Percentiles rank a stretch among this genome's conserved stretches.
Evolutionary conservation across 2,329 filamentous ascomycete species (phyloP).

Genomic region (Endothia cerciana): DNA sequence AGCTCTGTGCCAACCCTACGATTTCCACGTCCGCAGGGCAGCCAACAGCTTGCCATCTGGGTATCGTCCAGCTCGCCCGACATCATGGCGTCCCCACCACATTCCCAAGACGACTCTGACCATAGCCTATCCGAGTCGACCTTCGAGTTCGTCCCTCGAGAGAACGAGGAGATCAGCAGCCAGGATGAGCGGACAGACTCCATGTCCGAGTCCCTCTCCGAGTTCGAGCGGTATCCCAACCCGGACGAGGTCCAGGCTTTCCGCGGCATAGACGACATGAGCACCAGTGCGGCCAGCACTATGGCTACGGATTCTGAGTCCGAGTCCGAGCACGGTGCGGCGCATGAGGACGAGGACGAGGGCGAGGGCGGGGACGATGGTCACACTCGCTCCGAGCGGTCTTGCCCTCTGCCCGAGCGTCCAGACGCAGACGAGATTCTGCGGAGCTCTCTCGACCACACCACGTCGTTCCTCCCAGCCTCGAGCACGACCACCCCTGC

Average conservation of each 20-base stretch:
- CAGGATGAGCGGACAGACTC: constrained; percentile 47
- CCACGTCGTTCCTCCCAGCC: constrained; percentile 29
- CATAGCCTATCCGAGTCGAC: constrained; percentile 56
- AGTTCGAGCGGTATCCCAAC: constrained; percentile 37
- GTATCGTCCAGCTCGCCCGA: constrained; percentile 60
- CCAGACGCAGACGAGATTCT: constrained; percentile 52
- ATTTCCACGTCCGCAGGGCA: constrained; percentile 61
- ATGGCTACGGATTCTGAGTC: constrained; percentile 36
- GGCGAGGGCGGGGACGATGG: constrained; percentile 31
- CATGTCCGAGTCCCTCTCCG: constrained; percentile 28
- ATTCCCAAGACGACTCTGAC: constrained; percentile 50
- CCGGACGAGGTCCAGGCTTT: constrained; percentile 58
- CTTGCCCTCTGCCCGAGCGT: not conserved
- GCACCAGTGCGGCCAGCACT: constrained; percentile 32
- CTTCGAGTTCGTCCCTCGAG: constrained; percentile 56
- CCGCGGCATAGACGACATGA: constrained; percentile 49
- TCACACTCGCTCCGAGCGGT: not conserved
- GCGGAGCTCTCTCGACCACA: constrained; percentile 44
- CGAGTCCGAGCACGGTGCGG: constrained; percentile 40
- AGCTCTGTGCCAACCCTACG: constrained; percentile 52
- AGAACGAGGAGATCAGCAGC: constrained; percentile 56
- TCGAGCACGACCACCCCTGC: constrained; percentile 30
- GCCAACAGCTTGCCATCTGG: constrained; percentile 61
- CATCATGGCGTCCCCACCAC: constrained; percentile 55
- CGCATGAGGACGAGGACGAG: constrained; percentile 46